Evolutionary conservation across 345 rosid genomes (phyloP).

Genomic region (Arabis alpina): DNA sequence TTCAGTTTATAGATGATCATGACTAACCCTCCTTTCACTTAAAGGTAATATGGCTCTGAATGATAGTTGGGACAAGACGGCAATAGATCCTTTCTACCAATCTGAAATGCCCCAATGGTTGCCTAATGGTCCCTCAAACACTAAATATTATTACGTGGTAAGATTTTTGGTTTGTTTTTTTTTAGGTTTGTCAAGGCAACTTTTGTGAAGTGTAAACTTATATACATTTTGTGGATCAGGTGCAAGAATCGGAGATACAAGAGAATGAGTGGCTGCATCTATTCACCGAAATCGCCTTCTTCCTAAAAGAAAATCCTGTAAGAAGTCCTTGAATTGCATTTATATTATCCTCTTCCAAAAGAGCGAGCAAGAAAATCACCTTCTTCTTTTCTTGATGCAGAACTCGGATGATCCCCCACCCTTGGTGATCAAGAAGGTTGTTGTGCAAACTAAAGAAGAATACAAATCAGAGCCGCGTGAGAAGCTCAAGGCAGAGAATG

Average conservation of each 20-base stretch:
- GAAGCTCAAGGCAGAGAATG: constrained; percentile 16
- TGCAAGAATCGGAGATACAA: constrained; percentile 1
- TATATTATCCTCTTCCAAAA: background rate
- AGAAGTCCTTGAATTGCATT: constrained; percentile 8
- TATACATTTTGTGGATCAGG: background rate
- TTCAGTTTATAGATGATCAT: too few relatives aligned
- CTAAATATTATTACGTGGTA: too few relatives aligned
- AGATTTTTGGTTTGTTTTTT: too few relatives aligned
- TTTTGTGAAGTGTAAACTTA: background rate
- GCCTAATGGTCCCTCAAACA: too few relatives aligned
- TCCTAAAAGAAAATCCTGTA: background rate
- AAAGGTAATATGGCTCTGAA: too few relatives aligned
- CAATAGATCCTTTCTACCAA: too few relatives aligned
- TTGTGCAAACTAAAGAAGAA: constrained; percentile 15
- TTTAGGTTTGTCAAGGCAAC: too few relatives aligned
- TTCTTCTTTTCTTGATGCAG: background rate
- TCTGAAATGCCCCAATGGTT: too few relatives aligned
- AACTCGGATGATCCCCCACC: background rate
- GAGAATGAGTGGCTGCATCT: constrained; percentile 12
- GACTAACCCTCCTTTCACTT: too few relatives aligned
- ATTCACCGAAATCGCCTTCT: background rate
- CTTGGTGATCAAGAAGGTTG: constrained; percentile 3
- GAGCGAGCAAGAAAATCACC: background rate
- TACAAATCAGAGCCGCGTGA: background rate
- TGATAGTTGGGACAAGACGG: too few relatives aligned